Percentiles rank a stretch among this genome's conserved stretches.
phyloP scores from a whole-genome alignment of 75 land plant species.

The Larix kaempferi region DNA sequence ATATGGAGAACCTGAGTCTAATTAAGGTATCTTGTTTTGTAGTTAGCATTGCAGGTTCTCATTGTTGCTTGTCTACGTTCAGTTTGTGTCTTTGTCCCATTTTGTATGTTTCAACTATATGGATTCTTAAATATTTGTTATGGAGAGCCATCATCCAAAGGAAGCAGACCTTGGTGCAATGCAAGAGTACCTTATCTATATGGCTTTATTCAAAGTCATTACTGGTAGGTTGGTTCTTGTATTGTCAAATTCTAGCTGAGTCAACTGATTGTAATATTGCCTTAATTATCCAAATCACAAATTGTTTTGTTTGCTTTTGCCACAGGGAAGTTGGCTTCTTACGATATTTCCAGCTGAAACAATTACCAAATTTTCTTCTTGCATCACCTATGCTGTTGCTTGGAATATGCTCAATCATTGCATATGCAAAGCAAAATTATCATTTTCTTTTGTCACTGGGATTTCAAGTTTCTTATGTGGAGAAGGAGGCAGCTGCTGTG shows the following conservation, averaged over 20 bases:
- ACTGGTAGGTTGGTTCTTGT: constrained; percentile 58
- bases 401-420: constrained; percentile 49
- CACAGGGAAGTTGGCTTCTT: constrained; percentile 94
- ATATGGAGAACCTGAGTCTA: background rate
- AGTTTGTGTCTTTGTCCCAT: constrained; percentile 54
- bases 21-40: constrained; percentile 9
- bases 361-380: constrained; percentile 92
- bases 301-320: constrained; percentile 12
- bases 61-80: constrained; percentile 35
- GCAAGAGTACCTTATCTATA: constrained; percentile 73
- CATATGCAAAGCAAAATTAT: constrained; percentile 47
- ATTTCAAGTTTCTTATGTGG: constrained; percentile 28
- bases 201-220: constrained; percentile 84
- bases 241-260: background rate
- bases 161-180: constrained; percentile 79
- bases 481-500: constrained; percentile 17
- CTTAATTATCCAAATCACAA: background rate
- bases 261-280: constrained; percentile 1
- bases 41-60: constrained; percentile 52
- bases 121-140: constrained; percentile 74
- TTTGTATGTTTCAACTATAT: constrained; percentile 69
- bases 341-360: constrained; percentile 85
- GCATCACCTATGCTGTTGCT: constrained; percentile 85
- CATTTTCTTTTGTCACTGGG: constrained; percentile 52
- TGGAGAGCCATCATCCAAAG: constrained; percentile 20